A percentile compares a stretch with the other conserved stretches of the same genome.
These are phyloP conservation scores for Clavariopsis aquatica DNA, from an alignment of 495 filamentous ascomycete genomes.

Conservation along the genomic window DNA sequence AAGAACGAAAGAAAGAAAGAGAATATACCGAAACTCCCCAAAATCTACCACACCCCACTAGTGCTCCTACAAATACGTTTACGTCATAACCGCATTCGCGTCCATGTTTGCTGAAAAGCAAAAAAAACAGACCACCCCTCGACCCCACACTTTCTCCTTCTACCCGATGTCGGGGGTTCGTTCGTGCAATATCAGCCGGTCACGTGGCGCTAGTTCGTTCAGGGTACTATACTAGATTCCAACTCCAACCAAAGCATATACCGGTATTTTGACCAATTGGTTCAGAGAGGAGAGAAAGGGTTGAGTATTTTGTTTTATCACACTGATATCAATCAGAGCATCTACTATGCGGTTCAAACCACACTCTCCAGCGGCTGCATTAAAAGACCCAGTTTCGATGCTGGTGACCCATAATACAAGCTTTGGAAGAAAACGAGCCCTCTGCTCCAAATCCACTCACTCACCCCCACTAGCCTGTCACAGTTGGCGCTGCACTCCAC, in stretches of 20 bases:
- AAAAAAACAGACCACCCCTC: too few species aligned
- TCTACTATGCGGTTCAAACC: background rate
- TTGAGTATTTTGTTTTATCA: conserved; percentile 12
- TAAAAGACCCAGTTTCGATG: conserved; percentile 17
- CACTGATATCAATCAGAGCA: conserved; percentile 2
- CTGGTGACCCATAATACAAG: conserved; percentile 18
- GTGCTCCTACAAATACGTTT: background rate
- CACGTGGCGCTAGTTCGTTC: too few species aligned
- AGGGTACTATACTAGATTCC: too few species aligned
- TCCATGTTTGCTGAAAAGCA: background rate
- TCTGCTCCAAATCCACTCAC: background rate
- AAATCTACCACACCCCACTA: background rate
- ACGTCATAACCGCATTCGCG: background rate
- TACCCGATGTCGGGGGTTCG: too few species aligned
- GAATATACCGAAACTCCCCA: background rate
- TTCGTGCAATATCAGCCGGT: too few species aligned
- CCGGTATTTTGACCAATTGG: too few species aligned
- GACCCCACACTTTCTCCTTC: conserved; percentile 10
- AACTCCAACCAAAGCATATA: too few species aligned
- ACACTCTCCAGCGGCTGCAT: background rate
- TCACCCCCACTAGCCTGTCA: background rate
- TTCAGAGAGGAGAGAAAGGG: background rate
- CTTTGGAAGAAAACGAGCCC: background rate
- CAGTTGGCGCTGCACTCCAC: conserved; percentile 24
- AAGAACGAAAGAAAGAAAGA: too few species aligned